Evolutionary conservation across 2,329 filamentous ascomycete genomes (phyloP), one percentile per base, ranked within the genome.

Genomic region (Xylaria multiplex): DNA sequence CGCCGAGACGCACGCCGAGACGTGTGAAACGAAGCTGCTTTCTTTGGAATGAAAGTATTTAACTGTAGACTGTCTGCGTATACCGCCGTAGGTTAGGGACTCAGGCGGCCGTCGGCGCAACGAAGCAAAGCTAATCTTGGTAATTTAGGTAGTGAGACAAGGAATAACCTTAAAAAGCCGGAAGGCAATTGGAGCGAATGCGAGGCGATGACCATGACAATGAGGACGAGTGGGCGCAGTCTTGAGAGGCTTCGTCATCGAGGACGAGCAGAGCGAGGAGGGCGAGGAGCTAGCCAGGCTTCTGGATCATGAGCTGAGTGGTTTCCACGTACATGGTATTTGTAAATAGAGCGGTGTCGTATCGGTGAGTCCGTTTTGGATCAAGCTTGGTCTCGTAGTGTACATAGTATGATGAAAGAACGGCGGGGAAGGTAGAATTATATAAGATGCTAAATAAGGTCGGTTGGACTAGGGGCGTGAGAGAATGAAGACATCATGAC

Each of bases 1-100:
- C 43, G 55, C 60, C 59, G 60, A 66, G 59, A 64, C 50, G 63
- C 59, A 59, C 54, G 59, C 64, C 59, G 64, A 66, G 59, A 54
- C n/a, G 64, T 50, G 59, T 62, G 48, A 50, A 55, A 50, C 48
- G 37, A 27, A 42, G 35, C 30, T 52, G 40, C 48, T 57, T 30
- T 62, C n/a, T 27, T 32, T 32, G 24, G 52, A 50, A 14, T 27
- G 11, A 19, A 57, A 27, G 58, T 24, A 32, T 22, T 53, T 22
- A 13, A 40, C 24, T n/a, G 42, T 24, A 55, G 49, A 13, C 55
- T 24, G 43, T 32, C 37, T 42, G 11, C n/a, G 3, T 32, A 24
- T 48, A 19, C 19, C 19, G 14, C 14, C 11, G 43, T 40, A 37
- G 27, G 27, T 46, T 46, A 46, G 19, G 19, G 19, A 48, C 19